Conservation (phyloP, 495 filamentous ascomycete species). For the Pyrenula massariospora region DNA sequence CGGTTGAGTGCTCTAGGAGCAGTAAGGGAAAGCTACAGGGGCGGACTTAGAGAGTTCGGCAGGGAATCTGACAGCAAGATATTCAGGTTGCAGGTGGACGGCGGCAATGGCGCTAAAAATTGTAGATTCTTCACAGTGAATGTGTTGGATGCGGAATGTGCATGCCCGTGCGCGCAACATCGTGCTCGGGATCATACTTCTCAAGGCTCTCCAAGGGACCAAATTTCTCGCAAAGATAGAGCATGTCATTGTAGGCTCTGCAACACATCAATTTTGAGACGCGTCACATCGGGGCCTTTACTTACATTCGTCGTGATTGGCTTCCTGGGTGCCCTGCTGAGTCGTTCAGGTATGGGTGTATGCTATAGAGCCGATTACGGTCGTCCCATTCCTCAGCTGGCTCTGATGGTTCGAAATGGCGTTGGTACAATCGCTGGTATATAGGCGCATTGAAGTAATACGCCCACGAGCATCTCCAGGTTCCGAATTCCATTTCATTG, state of each 20-base stretch:
- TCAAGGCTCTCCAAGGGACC: background rate
- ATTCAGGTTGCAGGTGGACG: too few species aligned
- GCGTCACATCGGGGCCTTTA: background rate
- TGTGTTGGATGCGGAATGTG: background rate
- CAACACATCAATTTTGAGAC: background rate
- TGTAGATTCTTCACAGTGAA: background rate
- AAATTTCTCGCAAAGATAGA: background rate
- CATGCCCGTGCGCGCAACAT: background rate
- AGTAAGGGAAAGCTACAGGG: too few species aligned
- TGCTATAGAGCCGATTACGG: conserved; percentile 28
- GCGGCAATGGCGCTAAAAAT: too few species aligned
- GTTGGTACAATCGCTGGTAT: conserved; percentile 26
- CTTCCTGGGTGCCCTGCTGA: background rate
- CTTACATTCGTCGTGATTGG: background rate
- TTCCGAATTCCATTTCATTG: conserved; percentile 38
- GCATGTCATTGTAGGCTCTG: background rate
- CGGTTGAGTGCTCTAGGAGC: too few species aligned
- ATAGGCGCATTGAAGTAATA: conserved; percentile 29
- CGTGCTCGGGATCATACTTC: background rate
- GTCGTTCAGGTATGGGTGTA: conserved; percentile 10
- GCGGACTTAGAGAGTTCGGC: too few species aligned
- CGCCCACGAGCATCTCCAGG: conserved; percentile 31
- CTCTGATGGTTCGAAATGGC: conserved; percentile 15
- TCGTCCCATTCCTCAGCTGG: conserved; percentile 33
- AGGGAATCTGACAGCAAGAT: too few species aligned